Base-by-base conservation (phyloP, 208 protist genomes). In the Wallacemonas rigidus region DNA sequence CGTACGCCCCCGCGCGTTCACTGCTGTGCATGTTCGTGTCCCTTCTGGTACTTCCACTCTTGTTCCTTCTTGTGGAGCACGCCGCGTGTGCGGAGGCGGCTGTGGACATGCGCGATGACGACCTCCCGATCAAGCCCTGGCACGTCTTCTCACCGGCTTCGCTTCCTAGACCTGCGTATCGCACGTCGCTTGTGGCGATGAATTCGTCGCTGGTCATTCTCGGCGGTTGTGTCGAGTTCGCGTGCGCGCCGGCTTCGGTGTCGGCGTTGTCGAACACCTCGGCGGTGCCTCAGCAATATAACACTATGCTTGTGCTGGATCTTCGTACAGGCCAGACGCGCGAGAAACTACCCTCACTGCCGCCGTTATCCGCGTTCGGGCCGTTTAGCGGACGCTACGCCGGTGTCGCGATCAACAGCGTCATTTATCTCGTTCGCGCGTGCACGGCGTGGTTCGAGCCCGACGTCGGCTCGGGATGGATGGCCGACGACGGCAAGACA, bases 61-160 rank as follows among this genome's bases (percentile, higher is more conserved):
- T 50, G 45, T 0, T 50, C 12, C 45, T 50, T n/a, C 14, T 57
- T 15, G 11, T 57, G 9, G 26, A 0, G 15, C 53, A 36, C 53
- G 53, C 17, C 53, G 26, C 53, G 6, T 6, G 6, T 36, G 5
- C 53, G 17, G 17, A 15, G 17, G 17, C 15, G 17, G 6, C 14
- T 15, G 15, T 57, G 9, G 53, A 1, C 5, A 17, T 57, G 26
- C 26, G 26, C 15, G 38, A 17, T 11, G 6, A 8, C 9, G 60
- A 65, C 60, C 4, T 65, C 15, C 40, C 60, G 12, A 65, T 65
- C 60, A 65, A 65, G 60, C 60, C 60, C 6, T 65, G 60, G 60
- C 60, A 35, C n/a, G 4, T 65, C 6, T 41, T 65, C 4, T 41
- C n/a, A 12, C 40, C 60, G 12, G 44, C 60, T 8, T 8, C 60